Percentiles rank a stretch among this genome's conserved stretches.
Evolutionary conservation across 2,329 filamentous ascomycete genomes (phyloP).

Genomic region (Penicillium concentricum): DNA sequence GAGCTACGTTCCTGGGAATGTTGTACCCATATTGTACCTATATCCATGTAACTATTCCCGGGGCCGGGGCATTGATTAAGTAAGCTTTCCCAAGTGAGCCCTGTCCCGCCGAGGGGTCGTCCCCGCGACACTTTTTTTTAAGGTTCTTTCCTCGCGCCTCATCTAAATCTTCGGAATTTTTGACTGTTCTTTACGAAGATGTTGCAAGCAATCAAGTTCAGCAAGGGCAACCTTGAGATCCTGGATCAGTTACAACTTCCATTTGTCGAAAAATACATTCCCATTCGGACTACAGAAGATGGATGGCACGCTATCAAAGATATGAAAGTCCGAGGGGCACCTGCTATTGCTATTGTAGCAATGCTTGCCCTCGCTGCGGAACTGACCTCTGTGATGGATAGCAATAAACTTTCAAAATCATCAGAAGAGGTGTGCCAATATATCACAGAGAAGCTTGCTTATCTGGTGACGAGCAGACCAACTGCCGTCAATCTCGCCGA

Average conservation of each 20-base stretch:
- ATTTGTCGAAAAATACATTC: constrained; percentile 57
- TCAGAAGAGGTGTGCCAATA: constrained; percentile 65
- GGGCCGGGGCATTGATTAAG: neutral
- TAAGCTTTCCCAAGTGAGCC: neutral
- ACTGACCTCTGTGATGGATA: constrained; percentile 52
- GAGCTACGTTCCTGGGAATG: neutral
- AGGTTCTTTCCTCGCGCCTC: neutral
- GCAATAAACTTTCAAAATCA: constrained; percentile 45
- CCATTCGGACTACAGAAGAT: constrained; percentile 55
- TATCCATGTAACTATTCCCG: neutral
- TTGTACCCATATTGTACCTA: neutral
- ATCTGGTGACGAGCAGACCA: constrained; percentile 82
- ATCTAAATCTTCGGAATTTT: neutral
- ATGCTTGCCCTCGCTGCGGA: constrained; percentile 85
- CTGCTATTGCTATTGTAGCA: constrained; percentile 97
- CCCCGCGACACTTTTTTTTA: neutral
- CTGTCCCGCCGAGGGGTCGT: neutral
- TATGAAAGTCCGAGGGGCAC: constrained; percentile 71
- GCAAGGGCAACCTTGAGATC: constrained; percentile 56
- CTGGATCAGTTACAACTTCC: constrained; percentile 64
- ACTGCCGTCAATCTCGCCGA: constrained; percentile 95
- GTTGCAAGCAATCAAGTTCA: constrained; percentile 63
- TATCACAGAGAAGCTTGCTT: constrained; percentile 76
- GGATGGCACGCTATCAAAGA: constrained; percentile 66
- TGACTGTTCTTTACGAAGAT: constrained; percentile 41